Conservation (phyloP, 2,329 filamentous ascomycete genomes). For the Ophiostoma ips region DNA sequence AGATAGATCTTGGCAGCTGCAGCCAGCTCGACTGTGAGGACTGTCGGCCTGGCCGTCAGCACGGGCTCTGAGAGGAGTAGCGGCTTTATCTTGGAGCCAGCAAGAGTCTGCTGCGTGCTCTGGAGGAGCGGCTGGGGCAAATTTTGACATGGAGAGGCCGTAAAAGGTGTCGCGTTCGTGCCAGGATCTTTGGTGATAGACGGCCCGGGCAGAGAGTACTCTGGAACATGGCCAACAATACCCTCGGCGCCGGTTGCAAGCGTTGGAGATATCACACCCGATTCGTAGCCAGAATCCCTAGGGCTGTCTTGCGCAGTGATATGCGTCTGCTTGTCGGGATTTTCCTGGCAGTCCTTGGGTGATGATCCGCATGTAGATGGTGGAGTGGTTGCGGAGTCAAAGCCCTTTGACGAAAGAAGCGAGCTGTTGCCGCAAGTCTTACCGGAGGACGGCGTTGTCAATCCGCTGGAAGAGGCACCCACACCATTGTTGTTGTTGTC, state of each 20-base stretch:
- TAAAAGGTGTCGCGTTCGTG: too few species aligned
- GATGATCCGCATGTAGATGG: not conserved
- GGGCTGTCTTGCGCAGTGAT: not conserved
- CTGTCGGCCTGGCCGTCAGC: slow-evolving; percentile 18
- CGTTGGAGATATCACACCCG: too few species aligned
- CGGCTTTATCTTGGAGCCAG: not conserved
- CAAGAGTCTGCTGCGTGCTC: not conserved
- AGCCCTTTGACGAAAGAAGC: not conserved
- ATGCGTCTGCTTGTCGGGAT: not conserved
- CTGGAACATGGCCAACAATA: too few species aligned
- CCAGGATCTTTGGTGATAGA: too few species aligned
- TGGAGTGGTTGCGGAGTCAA: not conserved
- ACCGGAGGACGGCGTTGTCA: not conserved
- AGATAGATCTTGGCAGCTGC: slow-evolving; percentile 75
- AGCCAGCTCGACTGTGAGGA: slow-evolving; percentile 58
- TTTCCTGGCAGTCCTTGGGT: not conserved
- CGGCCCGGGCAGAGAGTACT: too few species aligned
- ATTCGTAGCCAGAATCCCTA: not conserved
- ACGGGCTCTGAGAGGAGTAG: not conserved
- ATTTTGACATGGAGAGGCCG: not conserved
- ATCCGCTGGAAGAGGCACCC: not conserved
- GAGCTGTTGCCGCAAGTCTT: not conserved
- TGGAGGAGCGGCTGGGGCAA: not conserved
- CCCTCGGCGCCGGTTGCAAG: too few species aligned
- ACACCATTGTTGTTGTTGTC: not conserved